phyloP scores from a whole-genome alignment of 305 asterid genomes.

The Fraxinus ornus region DNA sequence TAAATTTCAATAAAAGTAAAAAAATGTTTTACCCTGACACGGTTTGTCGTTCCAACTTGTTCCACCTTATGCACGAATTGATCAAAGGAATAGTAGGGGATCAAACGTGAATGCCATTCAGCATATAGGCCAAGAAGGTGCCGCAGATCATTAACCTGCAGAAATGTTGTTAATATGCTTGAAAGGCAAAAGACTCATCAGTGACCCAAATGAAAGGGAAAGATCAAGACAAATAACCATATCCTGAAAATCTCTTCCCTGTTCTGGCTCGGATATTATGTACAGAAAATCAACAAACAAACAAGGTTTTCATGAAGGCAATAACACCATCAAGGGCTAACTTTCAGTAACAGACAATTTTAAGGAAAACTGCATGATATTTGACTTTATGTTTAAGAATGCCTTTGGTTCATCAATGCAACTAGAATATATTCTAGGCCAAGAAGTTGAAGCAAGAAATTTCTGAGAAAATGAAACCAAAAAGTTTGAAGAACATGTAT shows the following conservation, averaged over 20 bases:
- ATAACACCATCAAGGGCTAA: not conserved
- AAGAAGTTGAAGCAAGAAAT: not conserved
- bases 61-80: conserved; percentile 85
- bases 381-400: not conserved
- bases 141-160: conserved; percentile 72
- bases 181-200: not conserved
- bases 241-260: not conserved
- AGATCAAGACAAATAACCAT: not conserved
- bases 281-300: not conserved
- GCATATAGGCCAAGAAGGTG: conserved; percentile 72
- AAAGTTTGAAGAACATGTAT: not conserved
- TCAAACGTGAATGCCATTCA: conserved; percentile 78
- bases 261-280: not conserved
- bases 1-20: not conserved
- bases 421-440: not conserved
- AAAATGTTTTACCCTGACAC: conserved; percentile 63
- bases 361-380: not conserved
- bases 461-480: not conserved
- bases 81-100: conserved; percentile 75
- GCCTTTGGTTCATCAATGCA: not conserved
- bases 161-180: not conserved
- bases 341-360: not conserved
- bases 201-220: not conserved
- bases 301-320: not conserved
- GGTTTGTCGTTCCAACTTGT: conserved; percentile 63